A percentile compares a stretch with the other conserved stretches of the same genome.
Evolutionary conservation across 2,329 filamentous ascomycete genomes (phyloP).

Genomic region (Xylaria arbuscula): DNA sequence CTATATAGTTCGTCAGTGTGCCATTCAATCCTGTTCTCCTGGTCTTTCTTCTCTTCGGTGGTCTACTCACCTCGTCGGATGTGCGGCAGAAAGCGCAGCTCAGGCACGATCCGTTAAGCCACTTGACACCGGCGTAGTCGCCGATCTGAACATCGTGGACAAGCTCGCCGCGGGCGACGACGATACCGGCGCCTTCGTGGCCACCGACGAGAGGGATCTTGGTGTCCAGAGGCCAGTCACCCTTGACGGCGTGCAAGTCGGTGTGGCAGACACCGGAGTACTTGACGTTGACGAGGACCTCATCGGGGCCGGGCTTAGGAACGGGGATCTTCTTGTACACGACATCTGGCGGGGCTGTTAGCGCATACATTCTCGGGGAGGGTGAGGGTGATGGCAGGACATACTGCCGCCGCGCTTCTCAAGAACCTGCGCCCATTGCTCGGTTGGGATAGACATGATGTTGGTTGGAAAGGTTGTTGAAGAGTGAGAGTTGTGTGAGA

Average conservation of each 20-base stretch:
- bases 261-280: constrained; percentile 93
- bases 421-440: constrained; percentile 92
- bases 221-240: constrained; percentile 86
- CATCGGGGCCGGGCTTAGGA: constrained; percentile 82
- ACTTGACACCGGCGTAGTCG: constrained; percentile 90
- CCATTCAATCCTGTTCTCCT: neutral
- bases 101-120: constrained; percentile 90
- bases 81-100: constrained; percentile 85
- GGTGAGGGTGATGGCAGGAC: constrained; percentile 49
- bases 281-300: constrained; percentile 92
- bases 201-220: constrained; percentile 90
- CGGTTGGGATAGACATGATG: constrained; percentile 68
- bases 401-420: constrained; percentile 80
- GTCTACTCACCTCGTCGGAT: constrained; percentile 68
- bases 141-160: constrained; percentile 83
- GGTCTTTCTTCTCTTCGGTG: neutral
- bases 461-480: neutral
- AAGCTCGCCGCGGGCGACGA: constrained; percentile 82
- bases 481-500: neutral
- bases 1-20: constrained; percentile 38
- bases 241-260: constrained; percentile 81
- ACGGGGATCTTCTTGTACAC: constrained; percentile 86
- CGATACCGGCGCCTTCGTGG: constrained; percentile 81
- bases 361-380: constrained; percentile 8
- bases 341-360: constrained; percentile 58